Base-by-base conservation (phyloP, 2,329 filamentous ascomycete species). In the Diatrype stigma region DNA sequence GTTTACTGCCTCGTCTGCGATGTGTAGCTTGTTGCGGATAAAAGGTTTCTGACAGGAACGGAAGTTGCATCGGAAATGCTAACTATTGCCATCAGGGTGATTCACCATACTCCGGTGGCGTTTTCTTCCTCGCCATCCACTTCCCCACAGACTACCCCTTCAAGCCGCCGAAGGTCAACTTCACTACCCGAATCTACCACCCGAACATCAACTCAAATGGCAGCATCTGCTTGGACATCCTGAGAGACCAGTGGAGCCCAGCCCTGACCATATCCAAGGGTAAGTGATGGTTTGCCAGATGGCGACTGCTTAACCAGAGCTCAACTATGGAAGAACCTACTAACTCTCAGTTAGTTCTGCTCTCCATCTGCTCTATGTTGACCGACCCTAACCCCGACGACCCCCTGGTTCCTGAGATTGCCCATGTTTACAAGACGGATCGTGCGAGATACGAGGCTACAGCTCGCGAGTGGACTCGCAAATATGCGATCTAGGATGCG, bases 201-300 rank as follows among this genome's bases (percentile, higher is more conserved):
- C 94, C 94, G 67, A 99, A 99, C 79, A 99, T 99, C 90, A 99
- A 99, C 85, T 96, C 90, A 63, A 97, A 97, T 74, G 94, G 94
- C 74, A 96, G 92, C 76, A 99, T 99, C 75, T 99, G 94, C 74
- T 78, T 99, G 72, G 94, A 99, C 70, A 99, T 99, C 69, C 80
- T 99, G 69, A 86, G 94, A 79, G 94, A 99, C 74, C 94, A 99
- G 79, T 99, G 94, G 94, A 96, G 92, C 73, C 94, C 94, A 40
- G 94, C 94, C 60, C 80, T 99, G 74, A 99, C 94, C 62, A 97
- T 99, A 67, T 96, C 90, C 56, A 99, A 99, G 85, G 94, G 94
- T 96, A 77, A 51, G 75, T 60, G 14, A 46, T 44, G 12, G 8
- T 2, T 19, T 22, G 37, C 57, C 42, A 48, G 22, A 32, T 19